These are phyloP conservation scores for Aspergillus olivimuriae DNA, from an alignment of 495 filamentous ascomycete species.

Conservation along the genomic window DNA sequence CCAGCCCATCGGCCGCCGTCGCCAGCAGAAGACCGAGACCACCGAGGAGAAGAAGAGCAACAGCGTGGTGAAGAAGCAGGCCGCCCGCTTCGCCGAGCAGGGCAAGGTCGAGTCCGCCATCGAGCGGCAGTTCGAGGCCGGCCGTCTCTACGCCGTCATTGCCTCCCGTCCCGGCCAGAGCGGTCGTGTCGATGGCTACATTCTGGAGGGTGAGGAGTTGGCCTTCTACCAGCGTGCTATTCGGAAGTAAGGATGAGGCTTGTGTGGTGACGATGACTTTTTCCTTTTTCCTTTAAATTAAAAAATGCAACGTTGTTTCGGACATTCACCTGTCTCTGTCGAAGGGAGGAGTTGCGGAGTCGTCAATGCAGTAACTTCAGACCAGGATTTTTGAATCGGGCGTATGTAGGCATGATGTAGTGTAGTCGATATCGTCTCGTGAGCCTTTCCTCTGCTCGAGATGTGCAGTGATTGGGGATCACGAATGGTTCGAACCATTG, in stretches of 20 bases:
- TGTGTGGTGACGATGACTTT: conserved; percentile 25
- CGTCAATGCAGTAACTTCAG: too few relatives aligned
- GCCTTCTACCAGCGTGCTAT: conserved; percentile 99
- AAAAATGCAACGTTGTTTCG: background rate
- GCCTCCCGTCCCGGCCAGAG: conserved; percentile 92
- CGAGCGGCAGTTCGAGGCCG: conserved; percentile 98
- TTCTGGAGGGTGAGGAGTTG: conserved; percentile 98
- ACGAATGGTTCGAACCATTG: too few relatives aligned
- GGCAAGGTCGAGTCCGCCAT: conserved; percentile 91
- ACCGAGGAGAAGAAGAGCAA: conserved; percentile 86
- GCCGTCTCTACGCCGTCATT: conserved; percentile 90
- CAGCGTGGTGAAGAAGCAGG: conserved; percentile 92
- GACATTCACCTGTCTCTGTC: conserved; percentile 14
- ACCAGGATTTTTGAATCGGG: too few relatives aligned
- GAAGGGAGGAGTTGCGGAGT: conserved; percentile 40
- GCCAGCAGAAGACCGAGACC: conserved; percentile 70
- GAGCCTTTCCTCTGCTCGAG: too few relatives aligned
- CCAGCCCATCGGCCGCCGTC: conserved; percentile 74
- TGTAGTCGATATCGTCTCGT: too few relatives aligned
- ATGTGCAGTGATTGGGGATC: too few relatives aligned
- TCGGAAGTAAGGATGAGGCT: conserved; percentile 87
- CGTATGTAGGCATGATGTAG: too few relatives aligned
- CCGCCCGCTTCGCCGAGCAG: conserved; percentile 64
- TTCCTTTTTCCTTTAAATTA: background rate
- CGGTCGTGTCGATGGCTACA: conserved; percentile 92